A percentile compares a stretch with the other conserved stretches of the same genome.
Evolutionary conservation across 164 flowering plant genomes (phyloP).

Genomic region (Hamamelis virginiana): DNA sequence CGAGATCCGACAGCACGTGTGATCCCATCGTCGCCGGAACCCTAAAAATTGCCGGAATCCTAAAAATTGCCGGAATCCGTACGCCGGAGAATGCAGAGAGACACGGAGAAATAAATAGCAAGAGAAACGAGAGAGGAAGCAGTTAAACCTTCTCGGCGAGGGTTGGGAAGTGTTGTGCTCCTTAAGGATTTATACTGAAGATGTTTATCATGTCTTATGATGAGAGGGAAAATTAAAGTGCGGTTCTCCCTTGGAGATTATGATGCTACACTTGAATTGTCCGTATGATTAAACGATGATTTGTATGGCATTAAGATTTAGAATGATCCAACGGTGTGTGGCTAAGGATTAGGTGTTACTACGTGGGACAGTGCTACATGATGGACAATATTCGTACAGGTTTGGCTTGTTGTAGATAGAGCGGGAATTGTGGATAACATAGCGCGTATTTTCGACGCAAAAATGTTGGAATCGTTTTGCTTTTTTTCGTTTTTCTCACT

Average conservation of each 20-base stretch:
- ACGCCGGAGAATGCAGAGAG: neutral
- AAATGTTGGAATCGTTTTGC: slow-evolving; percentile 8
- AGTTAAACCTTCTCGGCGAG: neutral
- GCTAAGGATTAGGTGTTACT: neutral
- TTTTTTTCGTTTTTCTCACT: neutral
- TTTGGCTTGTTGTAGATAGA: neutral
- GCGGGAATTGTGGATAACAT: neutral
- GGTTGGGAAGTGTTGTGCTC: neutral
- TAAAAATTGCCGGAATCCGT: neutral
- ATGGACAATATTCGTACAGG: too few relatives aligned
- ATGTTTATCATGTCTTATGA: too few relatives aligned
- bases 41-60: slow-evolving; percentile 4
- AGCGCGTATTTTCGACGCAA: slow-evolving; percentile 19
- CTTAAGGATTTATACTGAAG: neutral
- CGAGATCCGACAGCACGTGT: slow-evolving; percentile 49
- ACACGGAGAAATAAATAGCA: neutral
- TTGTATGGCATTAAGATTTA: neutral
- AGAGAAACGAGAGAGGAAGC: neutral
- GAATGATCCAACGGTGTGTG: neutral
- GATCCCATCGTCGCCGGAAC: slow-evolving; percentile 20
- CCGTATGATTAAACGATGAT: neutral
- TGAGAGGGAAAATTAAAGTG: neutral
- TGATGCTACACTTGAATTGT: neutral
- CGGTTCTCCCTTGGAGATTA: too few relatives aligned
- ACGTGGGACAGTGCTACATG: neutral